These are phyloP conservation scores for Saccharum spontaneum DNA, from an alignment of 176 grass and related monocot species.

Conservation along the genomic window DNA sequence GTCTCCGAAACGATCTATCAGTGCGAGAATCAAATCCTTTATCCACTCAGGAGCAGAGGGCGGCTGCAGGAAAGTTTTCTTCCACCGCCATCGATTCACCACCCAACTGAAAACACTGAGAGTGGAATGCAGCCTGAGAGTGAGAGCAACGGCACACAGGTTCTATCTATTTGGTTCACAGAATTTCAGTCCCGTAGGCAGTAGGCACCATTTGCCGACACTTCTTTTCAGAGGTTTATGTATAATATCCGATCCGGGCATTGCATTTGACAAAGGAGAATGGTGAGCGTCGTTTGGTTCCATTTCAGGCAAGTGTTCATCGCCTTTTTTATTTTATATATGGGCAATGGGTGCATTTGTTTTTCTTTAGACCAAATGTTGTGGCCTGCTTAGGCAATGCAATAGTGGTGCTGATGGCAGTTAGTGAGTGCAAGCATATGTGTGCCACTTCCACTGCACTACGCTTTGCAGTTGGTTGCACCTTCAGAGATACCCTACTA, in stretches of 20 bases:
- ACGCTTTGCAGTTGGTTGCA: slow-evolving; percentile 7
- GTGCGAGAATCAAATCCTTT: slow-evolving; percentile 43
- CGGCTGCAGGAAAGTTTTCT: slow-evolving; percentile 31
- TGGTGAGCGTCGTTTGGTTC: slow-evolving; percentile 7
- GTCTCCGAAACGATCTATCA: slow-evolving; percentile 32
- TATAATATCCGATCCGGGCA: slow-evolving; percentile 1
- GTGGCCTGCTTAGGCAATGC: slow-evolving; percentile 8
- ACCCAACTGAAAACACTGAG: slow-evolving; percentile 16
- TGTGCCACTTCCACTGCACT: slow-evolving; percentile 6
- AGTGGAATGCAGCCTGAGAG: slow-evolving; percentile 39
- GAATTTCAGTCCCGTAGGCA: not conserved
- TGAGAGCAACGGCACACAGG: slow-evolving; percentile 33
- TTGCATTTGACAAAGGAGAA: slow-evolving; percentile 24
- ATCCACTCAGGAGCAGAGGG: slow-evolving; percentile 28
- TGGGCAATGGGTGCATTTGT: not conserved
- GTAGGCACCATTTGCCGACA: slow-evolving; percentile 28
- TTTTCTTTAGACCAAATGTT: slow-evolving; percentile 36
- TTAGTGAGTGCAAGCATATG: slow-evolving; percentile 11
- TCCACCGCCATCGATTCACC: slow-evolving; percentile 36
- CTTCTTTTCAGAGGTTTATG: slow-evolving; percentile 14
- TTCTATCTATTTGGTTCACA: not conserved
- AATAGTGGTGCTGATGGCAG: slow-evolving; percentile 17
- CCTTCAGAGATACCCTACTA: not conserved
- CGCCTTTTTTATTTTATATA: not conserved
- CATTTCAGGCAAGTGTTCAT: slow-evolving; percentile 26